Conservation (phyloP, 192 early-diverging fungal genomes). For the Pilaira anomala region DNA sequence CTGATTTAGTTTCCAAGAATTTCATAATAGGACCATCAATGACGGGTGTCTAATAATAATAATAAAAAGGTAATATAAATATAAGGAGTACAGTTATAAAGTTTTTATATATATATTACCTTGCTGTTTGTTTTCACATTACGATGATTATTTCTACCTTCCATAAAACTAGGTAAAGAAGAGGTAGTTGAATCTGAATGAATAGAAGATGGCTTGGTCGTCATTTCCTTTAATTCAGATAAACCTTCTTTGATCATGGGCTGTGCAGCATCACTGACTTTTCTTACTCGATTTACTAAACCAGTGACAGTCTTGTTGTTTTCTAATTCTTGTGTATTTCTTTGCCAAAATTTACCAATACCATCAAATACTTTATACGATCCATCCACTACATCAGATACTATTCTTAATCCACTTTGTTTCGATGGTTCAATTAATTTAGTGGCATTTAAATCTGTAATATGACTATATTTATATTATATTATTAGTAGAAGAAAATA, state of each 20-base stretch:
- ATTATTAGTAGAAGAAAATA: neutral
- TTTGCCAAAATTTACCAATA: slow-evolving; percentile 38
- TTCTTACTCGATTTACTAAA: neutral
- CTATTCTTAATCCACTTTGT: slow-evolving; percentile 37
- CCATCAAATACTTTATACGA: slow-evolving; percentile 47
- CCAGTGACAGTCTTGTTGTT: neutral
- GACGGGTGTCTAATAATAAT: neutral
- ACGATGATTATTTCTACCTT: neutral
- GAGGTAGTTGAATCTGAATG: no score
- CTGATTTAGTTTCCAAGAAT: slow-evolving; percentile 29
- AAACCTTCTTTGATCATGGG: neutral
- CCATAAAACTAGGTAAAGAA: slow-evolving; percentile 24
- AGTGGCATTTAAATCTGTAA: slow-evolving; percentile 20
- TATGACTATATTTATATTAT: neutral
- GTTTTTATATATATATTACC: neutral
- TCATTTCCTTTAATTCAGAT: slow-evolving; percentile 26
- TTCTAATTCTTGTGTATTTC: neutral
- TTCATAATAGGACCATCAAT: slow-evolving; percentile 23
- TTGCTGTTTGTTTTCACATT: neutral
- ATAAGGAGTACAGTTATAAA: no score
- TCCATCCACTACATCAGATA: slow-evolving; percentile 50
- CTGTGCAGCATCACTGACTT: slow-evolving; percentile 2
- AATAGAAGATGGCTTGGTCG: neutral
- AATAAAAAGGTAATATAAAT: no score
- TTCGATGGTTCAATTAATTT: neutral